Percentiles rank a stretch among this genome's conserved stretches.
Evolutionary conservation across 257 asterid genomes (phyloP).

Genomic region (Jacaranda copaia): DNA sequence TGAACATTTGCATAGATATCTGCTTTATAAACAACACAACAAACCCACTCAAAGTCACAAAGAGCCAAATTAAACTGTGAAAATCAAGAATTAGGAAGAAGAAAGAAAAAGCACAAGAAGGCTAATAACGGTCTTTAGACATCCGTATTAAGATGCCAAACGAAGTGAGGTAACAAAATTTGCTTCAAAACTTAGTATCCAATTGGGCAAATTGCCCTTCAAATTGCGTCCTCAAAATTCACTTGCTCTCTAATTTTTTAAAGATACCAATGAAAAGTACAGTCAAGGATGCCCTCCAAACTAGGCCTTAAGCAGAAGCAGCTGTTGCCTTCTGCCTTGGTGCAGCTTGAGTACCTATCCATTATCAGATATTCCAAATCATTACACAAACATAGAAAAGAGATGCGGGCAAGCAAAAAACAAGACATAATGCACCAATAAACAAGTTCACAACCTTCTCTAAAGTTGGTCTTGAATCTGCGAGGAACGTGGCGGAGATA

Average conservation of each 20-base stretch:
- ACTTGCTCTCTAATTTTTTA: slow-evolving; percentile 36
- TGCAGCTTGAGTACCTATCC: slow-evolving; percentile 81
- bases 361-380: neutral
- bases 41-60: neutral
- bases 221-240: slow-evolving; percentile 44
- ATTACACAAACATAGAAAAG: neutral
- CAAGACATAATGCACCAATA: neutral
- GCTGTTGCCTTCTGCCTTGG: slow-evolving; percentile 90
- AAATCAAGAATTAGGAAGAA: neutral
- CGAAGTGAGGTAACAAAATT: slow-evolving; percentile 37
- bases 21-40: neutral
- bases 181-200: slow-evolving; percentile 30
- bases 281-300: slow-evolving; percentile 35
- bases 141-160: slow-evolving; percentile 38
- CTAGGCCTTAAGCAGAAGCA: slow-evolving; percentile 56
- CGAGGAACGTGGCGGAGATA: slow-evolving; percentile 74
- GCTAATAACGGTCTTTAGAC: slow-evolving; percentile 15
- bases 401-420: neutral
- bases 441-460: slow-evolving; percentile 57
- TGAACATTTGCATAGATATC: neutral
- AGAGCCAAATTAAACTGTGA: neutral
- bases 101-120: neutral
- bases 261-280: slow-evolving; percentile 39
- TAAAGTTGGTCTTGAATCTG: slow-evolving; percentile 77
- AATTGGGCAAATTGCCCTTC: slow-evolving; percentile 34